phyloP scores from a whole-genome alignment of 179 eudicot species.

The Heliamphora pulchella region DNA sequence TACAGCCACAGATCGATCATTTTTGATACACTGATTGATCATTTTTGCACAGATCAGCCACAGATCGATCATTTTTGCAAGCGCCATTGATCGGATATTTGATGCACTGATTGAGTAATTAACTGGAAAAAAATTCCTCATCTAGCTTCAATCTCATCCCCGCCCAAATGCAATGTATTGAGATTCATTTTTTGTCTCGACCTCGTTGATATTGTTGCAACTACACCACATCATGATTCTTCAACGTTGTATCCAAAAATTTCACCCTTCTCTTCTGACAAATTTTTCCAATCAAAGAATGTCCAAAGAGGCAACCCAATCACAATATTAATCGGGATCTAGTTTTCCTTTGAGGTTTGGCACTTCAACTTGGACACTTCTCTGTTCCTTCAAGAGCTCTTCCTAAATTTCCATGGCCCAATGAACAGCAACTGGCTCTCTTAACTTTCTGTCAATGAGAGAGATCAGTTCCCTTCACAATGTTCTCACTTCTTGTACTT shows the following conservation, averaged over 20 bases:
- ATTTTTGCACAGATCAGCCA: not conserved
- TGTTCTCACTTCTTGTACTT: not conserved
- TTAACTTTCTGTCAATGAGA: not conserved
- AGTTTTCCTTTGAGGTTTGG: not conserved
- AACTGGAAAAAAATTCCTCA: not conserved
- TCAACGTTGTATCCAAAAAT: not conserved
- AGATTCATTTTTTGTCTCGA: not conserved
- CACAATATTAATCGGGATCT: not conserved
- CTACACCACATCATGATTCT: not conserved
- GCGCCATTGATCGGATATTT: not conserved
- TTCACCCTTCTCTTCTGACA: not conserved
- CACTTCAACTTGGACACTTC: not conserved
- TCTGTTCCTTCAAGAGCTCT: constrained; percentile 11
- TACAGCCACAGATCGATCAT: not conserved
- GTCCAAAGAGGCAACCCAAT: not conserved
- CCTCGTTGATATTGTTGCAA: not conserved
- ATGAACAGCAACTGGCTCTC: not conserved
- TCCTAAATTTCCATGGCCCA: not conserved
- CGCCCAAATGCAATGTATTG: not conserved
- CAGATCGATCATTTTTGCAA: not conserved
- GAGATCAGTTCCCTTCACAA: not conserved
- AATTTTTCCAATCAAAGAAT: constrained; percentile 2
- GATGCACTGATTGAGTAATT: not conserved
- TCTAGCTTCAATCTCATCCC: not conserved
- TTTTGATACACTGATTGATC: not conserved